Base-by-base conservation (phyloP, 768 basidiomycete species). In the Tulasnella sp. region DNA sequence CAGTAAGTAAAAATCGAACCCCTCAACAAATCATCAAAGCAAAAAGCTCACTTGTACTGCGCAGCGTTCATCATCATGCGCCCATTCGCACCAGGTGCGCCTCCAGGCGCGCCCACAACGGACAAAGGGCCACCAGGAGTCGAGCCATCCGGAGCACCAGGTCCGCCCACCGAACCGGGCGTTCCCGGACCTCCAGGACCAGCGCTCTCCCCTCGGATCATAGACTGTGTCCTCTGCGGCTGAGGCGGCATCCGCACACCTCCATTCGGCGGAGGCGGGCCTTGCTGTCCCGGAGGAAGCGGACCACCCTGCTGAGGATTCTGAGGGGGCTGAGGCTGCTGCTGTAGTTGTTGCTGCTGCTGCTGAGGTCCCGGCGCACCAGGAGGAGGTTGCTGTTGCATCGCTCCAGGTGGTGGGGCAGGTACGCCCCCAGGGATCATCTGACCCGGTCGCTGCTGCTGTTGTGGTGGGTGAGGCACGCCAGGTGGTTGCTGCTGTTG, bases 31-130 rank as follows among this genome's bases (percentile, higher is more conserved):
- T 11, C 32, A 46, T 11, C 13, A 40, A 40, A 3, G 40, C 40
- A 40, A 61, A 51, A 37, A 26, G 40, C 77, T 77, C 69, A 77
- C 77, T 77, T 77, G 70, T 73, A 77, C 42, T 77, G 77, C 44
- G 40, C 70, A 23, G 44, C 3, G 5, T 18, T 29, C 61, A 70
- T 55, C n/a, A 40, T 29, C 29, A 69, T 69, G 20, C 39, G 32
- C 29, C 75, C 16, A 57, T 67, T 67, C 61, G 75, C 48, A 32
- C 75, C 75, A 26, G 75, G 39, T 5, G 39, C 55, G 10, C 55
- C 26, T 35, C 46, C 74, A 48, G 73, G 55, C 20, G 29, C 20
- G 9, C 48, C 26, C 13, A 55, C 46, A 18, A 20, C 39, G 29
- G 39, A 10, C 55, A 39, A 37, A 18, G 39, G 40, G 26, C 75